These are phyloP conservation scores for Pilatotrama ljubarskyi DNA, from an alignment of 768 basidiomycete species.

Conservation along the genomic window DNA sequence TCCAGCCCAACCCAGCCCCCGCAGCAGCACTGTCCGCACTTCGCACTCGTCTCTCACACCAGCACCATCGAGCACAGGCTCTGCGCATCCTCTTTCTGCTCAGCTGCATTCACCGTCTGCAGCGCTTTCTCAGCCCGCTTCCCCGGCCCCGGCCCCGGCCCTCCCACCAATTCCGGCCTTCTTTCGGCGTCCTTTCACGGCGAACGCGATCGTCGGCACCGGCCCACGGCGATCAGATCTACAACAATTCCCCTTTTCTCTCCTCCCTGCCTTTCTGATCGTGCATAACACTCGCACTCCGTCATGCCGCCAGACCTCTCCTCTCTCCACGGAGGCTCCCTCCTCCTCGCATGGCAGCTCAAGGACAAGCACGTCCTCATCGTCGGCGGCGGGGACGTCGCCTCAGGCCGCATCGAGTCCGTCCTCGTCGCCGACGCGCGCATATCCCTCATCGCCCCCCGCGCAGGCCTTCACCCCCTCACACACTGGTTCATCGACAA, in stretches of 20 bases:
- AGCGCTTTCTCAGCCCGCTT: neutral
- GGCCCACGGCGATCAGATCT: slow-evolving; percentile 13
- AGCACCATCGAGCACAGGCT: neutral
- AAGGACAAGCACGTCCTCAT: slow-evolving; percentile 81
- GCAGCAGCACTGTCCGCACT: no score
- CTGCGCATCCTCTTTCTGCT: neutral
- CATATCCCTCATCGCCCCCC: slow-evolving; percentile 78
- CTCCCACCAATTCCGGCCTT: neutral
- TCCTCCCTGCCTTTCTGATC: neutral
- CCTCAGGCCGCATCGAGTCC: slow-evolving; percentile 83
- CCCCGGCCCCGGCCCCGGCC: neutral
- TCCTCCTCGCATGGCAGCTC: slow-evolving; percentile 94
- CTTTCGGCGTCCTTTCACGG: neutral
- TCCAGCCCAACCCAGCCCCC: slow-evolving; percentile 9
- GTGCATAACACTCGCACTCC: neutral
- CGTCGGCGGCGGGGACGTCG: slow-evolving; percentile 93
- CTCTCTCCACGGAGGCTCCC: slow-evolving; percentile 59
- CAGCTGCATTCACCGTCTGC: neutral
- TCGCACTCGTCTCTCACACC: neutral
- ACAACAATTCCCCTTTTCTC: neutral
- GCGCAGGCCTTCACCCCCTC: slow-evolving; percentile 60
- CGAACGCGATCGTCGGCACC: slow-evolving; percentile 8
- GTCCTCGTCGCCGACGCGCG: slow-evolving; percentile 78
- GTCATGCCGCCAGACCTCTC: slow-evolving; percentile 9
- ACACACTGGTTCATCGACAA: slow-evolving; percentile 53